Percentiles rank a stretch among this genome's conserved stretches.
Evolutionary conservation across 2,329 filamentous ascomycete species (phyloP).

Genomic region (Pseudocercospora musae): DNA sequence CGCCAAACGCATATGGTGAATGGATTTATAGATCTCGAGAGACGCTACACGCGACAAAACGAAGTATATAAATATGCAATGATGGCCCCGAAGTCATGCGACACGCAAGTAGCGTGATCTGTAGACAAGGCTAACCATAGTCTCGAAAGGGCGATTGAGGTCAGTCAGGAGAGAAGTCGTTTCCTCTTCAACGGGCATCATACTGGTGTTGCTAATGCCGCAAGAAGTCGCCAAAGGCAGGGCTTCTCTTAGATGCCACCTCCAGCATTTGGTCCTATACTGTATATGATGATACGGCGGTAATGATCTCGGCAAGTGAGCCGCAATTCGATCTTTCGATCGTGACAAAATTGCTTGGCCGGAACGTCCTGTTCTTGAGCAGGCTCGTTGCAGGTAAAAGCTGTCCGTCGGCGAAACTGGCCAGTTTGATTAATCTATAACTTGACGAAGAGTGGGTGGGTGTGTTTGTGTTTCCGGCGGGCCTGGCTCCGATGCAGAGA

Average conservation of each 20-base stretch:
- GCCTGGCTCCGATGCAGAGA: neutral
- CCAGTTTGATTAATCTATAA: too few species aligned
- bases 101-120: neutral
- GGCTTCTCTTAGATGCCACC: too few species aligned
- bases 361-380: constrained; percentile 45
- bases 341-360: constrained; percentile 55
- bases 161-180: constrained; percentile 19
- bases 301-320: neutral
- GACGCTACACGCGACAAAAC: neutral
- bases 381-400: constrained; percentile 49
- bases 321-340: constrained; percentile 63
- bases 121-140: neutral
- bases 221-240: constrained; percentile 20
- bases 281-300: too few species aligned
- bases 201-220: constrained; percentile 13
- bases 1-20: constrained; percentile 90
- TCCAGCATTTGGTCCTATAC: constrained; percentile 15
- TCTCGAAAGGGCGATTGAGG: constrained; percentile 13
- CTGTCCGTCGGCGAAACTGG: constrained; percentile 58
- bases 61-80: neutral
- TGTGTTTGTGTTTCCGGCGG: too few species aligned
- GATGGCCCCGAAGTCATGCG: neutral
- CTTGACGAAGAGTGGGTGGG: too few species aligned
- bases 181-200: constrained; percentile 13
- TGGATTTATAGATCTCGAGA: neutral